phyloP scores from a whole-genome alignment of 768 basidiomycete genomes.

The Pisolithus microcarpus region DNA sequence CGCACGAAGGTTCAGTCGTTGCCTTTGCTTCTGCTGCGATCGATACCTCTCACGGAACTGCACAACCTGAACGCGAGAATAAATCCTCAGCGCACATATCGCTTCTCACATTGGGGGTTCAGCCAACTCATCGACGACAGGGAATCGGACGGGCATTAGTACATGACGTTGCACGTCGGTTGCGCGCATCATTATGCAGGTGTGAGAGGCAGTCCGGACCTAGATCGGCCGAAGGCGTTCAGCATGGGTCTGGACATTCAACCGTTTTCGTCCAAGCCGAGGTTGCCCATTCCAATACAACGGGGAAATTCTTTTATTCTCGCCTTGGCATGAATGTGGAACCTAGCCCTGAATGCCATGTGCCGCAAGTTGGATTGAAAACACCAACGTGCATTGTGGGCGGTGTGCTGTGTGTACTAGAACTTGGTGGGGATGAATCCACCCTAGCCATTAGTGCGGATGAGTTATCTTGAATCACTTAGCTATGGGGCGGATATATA shows the following conservation, averaged over 20 bases:
- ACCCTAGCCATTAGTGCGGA: no score
- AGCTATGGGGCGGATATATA: no score
- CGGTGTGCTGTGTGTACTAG: slow-evolving; percentile 19
- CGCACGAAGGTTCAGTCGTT: slow-evolving; percentile 12
- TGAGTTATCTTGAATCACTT: no score
- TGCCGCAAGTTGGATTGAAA: slow-evolving; percentile 10
- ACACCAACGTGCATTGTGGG: slow-evolving; percentile 19
- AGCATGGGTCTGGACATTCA: slow-evolving; percentile 4
- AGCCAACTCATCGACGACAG: slow-evolving; percentile 19
- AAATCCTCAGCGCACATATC: slow-evolving; percentile 11
- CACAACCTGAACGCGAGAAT: background rate
- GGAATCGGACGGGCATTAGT: slow-evolving; percentile 26
- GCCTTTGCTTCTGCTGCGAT: slow-evolving; percentile 25
- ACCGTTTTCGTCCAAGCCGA: slow-evolving; percentile 22
- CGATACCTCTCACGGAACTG: slow-evolving; percentile 1
- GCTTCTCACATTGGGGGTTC: slow-evolving; percentile 26
- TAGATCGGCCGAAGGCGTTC: background rate
- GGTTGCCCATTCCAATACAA: slow-evolving; percentile 19
- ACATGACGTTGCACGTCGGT: slow-evolving; percentile 19
- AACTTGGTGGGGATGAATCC: background rate
- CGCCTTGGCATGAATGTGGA: slow-evolving; percentile 21
- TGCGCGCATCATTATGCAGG: slow-evolving; percentile 10
- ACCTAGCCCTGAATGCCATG: slow-evolving; percentile 11
- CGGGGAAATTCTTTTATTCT: slow-evolving; percentile 22
- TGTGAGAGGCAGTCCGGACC: background rate